Evolutionary conservation across 2,329 filamentous ascomycete genomes (phyloP).

Genomic region (Trichoderma semiorbis): DNA sequence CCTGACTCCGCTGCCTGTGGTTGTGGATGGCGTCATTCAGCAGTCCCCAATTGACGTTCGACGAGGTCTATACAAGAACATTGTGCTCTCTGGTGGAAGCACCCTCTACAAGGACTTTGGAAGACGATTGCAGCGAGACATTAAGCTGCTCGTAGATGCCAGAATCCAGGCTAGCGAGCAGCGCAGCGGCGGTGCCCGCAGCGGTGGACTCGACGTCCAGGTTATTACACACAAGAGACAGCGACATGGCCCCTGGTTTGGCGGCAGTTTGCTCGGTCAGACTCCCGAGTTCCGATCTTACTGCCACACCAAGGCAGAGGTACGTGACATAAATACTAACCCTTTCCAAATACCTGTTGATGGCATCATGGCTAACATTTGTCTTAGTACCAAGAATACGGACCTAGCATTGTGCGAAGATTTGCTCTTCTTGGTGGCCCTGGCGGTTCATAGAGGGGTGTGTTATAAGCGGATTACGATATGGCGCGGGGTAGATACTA

Average conservation of each 20-base stretch:
- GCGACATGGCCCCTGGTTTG: conserved; percentile 97
- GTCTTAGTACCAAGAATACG: conserved; percentile 87
- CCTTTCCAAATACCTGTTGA: too few species aligned
- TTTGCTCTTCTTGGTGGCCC: conserved; percentile 93
- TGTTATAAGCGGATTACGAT: neutral
- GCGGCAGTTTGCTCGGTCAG: conserved; percentile 91
- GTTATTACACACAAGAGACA: conserved; percentile 98
- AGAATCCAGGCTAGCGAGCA: conserved; percentile 90
- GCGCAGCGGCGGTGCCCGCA: conserved; percentile 85
- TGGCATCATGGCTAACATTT: conserved; percentile 23
- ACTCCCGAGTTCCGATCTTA: conserved; percentile 98
- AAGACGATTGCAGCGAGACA: conserved; percentile 90
- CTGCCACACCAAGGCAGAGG: conserved; percentile 87
- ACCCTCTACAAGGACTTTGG: conserved; percentile 99
- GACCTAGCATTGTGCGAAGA: conserved; percentile 89
- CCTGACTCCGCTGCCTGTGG: conserved; percentile 86
- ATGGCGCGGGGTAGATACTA: neutral
- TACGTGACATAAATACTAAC: conserved; percentile 35
- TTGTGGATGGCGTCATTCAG: conserved; percentile 96
- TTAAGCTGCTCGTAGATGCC: conserved; percentile 90
- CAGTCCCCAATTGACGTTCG: conserved; percentile 96
- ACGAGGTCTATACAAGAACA: conserved; percentile 98
- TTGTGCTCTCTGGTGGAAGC: conserved; percentile 93
- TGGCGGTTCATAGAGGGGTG: conserved; percentile 62
- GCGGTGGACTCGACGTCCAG: conserved; percentile 91